Base-by-base conservation (phyloP, 2,329 filamentous ascomycete species). In the Diaporthe sp. region DNA sequence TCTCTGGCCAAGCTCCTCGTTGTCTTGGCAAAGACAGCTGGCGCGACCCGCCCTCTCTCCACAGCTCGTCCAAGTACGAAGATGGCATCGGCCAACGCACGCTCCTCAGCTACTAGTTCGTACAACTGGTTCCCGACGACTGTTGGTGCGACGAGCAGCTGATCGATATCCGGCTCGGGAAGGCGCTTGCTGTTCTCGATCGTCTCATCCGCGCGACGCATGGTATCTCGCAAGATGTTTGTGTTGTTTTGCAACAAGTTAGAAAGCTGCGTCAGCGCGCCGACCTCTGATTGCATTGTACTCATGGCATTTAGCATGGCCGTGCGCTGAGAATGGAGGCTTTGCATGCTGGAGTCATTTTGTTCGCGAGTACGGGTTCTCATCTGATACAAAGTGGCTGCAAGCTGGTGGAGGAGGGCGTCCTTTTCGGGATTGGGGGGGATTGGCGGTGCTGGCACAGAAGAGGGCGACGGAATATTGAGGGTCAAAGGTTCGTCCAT, bases 391-490 rank as follows among this genome's bases (percentile, higher is more conserved):
- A 98, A 87, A 0, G 92, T 91, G 74, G 90, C 87, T 49, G 93
- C 95, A 42, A 98, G 90, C 60, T 95, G 94, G 72, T 90, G 90
- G 4, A 98, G 89, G 22, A 98, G 90, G 28, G 94, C 93, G 83
- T 98, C 95, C 82, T 98, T 98, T 84, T 98, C 95, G 0, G 97
- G 97, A 81, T 99, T 99, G 0, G 95, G 96, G 0, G 97, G 96
- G 44, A 98, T 95, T 0, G 96, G 96, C 0, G 97, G 96, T 0
- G 95, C 91, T 8, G 93, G 89, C 10, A 92, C 82, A 31, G 88
- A 85, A 0, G 87, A 85, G 5, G 85, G 83, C 1, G 87, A 84
- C 3, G 90, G 87, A 17, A 90, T 85, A 22, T 86, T 80, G 34
- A 91, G 83, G 13, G 87, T 87, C 20, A 92, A 83, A 44, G 90